phyloP scores from a whole-genome alignment of 192 early-diverging fungal species.

The Diversispora epigaea region DNA sequence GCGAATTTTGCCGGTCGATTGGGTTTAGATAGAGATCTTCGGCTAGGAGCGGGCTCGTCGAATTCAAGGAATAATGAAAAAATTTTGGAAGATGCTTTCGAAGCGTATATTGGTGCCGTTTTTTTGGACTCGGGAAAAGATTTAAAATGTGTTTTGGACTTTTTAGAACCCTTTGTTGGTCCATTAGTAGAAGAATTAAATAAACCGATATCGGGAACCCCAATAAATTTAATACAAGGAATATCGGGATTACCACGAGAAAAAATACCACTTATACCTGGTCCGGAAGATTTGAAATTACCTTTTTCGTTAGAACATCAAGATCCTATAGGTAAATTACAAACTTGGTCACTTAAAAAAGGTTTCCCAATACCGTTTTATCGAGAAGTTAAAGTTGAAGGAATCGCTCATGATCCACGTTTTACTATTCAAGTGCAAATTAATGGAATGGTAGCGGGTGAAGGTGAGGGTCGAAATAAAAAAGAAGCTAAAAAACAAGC shows the following conservation, averaged over 20 bases:
- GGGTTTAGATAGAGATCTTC: background rate
- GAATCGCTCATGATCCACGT: background rate
- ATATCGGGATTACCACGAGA: background rate
- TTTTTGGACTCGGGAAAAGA: background rate
- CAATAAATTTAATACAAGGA: background rate
- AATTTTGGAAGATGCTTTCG: constrained; percentile 4
- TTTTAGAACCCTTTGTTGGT: background rate
- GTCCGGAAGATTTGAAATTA: background rate
- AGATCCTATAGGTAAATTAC: background rate
- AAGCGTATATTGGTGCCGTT: constrained; percentile 7
- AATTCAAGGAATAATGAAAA: constrained; percentile 3
- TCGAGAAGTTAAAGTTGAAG: too few relatives aligned
- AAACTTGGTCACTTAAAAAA: constrained; percentile 4
- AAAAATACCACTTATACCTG: background rate
- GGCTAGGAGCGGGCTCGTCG: background rate
- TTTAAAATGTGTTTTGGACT: background rate
- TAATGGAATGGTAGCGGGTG: background rate
- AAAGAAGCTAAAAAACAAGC: constrained; percentile 5
- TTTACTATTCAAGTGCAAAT: background rate
- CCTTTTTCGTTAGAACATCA: background rate
- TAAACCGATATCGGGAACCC: background rate
- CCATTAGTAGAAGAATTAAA: background rate
- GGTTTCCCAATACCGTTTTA: background rate
- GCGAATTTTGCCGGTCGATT: background rate
- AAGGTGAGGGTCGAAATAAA: background rate